Base-by-base conservation (phyloP, 2,329 filamentous ascomycete genomes). In the Alternaria postmessia region DNA sequence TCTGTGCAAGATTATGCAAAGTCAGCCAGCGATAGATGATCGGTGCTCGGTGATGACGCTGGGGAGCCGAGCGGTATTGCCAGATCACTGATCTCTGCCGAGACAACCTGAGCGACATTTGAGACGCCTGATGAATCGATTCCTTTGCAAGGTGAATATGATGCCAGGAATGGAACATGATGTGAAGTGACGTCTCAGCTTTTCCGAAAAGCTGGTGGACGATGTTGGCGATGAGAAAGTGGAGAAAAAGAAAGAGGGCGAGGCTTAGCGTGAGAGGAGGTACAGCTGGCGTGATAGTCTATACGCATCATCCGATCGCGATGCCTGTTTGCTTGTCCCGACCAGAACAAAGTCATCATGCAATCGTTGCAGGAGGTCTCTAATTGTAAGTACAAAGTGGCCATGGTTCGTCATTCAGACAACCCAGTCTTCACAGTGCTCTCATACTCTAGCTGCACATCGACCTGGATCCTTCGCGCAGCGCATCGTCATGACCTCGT, bases 61-160 rank as follows among this genome's bases (percentile, higher is more conserved):
- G 57, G 57, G 57, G 57, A 60, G 57, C 57, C 57, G 57, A 41
- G 22, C 51, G 26, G 47, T 34, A 52, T 16, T 51, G 26, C 16
- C 20, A 20, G 57, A 44, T 56, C 39, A n/a, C 22, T 42, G 22
- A 38, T 32, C 11, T 36, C 26, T 41, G 48, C 47, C 53, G 47
- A 57, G 54, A 60, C 34, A 57, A 20, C 8, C 14, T 20, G 41
- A 30, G 14, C 46, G 32, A 18, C 32, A 57, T 43, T 20, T 52
- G 46, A 46, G 51, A 24, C 28, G 8, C 32, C 24, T 34, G 18
- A 20, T 24, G 24, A 26, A 26, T 14, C 30, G 20, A 4, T 30
- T 14, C 26, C 26, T 51, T 56, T 51, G n/a, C n/a, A 48, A 44
- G 46, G 28, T 26, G 34, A 36, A 47, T 9, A 14, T 38, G 52